phyloP scores from a whole-genome alignment of 2,329 filamentous ascomycete species.

The Sarocladium oryzae region DNA sequence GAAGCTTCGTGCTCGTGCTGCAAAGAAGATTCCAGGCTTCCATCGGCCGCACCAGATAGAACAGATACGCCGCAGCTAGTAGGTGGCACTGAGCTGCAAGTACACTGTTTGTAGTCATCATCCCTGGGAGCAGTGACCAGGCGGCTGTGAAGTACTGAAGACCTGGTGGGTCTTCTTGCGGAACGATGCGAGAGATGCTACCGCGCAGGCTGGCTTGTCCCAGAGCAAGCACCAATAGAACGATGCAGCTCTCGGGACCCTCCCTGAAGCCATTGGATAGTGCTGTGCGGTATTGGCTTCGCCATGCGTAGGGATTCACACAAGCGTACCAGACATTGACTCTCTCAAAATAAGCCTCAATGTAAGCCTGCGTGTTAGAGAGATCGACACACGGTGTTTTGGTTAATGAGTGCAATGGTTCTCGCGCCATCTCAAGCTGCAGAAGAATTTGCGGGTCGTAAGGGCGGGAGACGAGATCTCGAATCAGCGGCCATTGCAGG shows the following conservation, averaged over 20 bases:
- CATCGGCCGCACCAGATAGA: conserved; percentile 73
- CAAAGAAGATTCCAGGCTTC: conserved; percentile 79
- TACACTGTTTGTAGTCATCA: conserved; percentile 76
- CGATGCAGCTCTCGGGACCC: conserved; percentile 76
- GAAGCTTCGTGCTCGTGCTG: conserved; percentile 74
- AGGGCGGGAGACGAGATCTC: conserved; percentile 67
- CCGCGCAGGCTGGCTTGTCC: conserved; percentile 70
- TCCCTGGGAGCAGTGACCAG: conserved; percentile 68
- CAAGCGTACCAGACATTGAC: conserved; percentile 84
- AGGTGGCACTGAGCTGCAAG: conserved; percentile 75
- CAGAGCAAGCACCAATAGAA: conserved; percentile 69
- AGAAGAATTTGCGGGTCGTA: conserved; percentile 78
- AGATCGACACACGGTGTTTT: conserved; percentile 63
- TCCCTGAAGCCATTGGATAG: conserved; percentile 70
- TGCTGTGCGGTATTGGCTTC: conserved; percentile 66
- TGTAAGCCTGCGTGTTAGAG: conserved; percentile 67
- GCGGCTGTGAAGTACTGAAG: conserved; percentile 75
- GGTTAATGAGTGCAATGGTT: conserved; percentile 62
- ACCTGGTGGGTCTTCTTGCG: conserved; percentile 65
- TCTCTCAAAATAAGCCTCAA: conserved; percentile 72
- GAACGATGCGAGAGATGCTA: conserved; percentile 66
- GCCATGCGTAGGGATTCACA: conserved; percentile 77
- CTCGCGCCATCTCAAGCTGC: conserved; percentile 73
- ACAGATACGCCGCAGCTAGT: conserved; percentile 73
- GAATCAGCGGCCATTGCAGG: conserved; percentile 74